Evolutionary conservation across 768 basidiomycete species (phyloP).

Genomic region (Pleurotus pulmonarius): DNA sequence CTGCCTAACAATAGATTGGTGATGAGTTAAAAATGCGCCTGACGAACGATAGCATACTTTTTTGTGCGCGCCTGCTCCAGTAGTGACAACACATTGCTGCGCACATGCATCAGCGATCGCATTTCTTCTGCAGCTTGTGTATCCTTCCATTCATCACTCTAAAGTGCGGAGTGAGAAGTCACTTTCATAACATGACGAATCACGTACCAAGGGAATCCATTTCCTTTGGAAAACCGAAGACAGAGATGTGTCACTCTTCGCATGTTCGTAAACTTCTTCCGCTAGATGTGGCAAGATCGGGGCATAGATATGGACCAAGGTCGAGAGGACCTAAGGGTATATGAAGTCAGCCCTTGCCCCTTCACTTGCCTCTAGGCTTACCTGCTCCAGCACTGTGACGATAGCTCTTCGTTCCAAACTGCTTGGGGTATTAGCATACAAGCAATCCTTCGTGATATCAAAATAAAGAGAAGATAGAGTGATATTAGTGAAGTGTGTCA

Average conservation of each 20-base stretch:
- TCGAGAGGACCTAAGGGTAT: slow-evolving; percentile 53
- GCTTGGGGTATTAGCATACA: slow-evolving; percentile 67
- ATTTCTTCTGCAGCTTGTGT: slow-evolving; percentile 55
- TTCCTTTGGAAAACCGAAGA: slow-evolving; percentile 64
- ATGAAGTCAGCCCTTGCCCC: too few relatives aligned
- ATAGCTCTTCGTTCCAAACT: slow-evolving; percentile 58
- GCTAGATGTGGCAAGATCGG: slow-evolving; percentile 90
- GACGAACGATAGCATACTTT: slow-evolving; percentile 48
- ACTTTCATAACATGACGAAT: too few relatives aligned
- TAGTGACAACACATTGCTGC: slow-evolving; percentile 56
- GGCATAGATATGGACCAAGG: slow-evolving; percentile 68
- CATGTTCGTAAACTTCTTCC: slow-evolving; percentile 73
- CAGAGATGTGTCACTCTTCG: slow-evolving; percentile 21
- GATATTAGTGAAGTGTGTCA: slow-evolving; percentile 76
- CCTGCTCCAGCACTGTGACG: slow-evolving; percentile 69
- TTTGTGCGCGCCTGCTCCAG: slow-evolving; percentile 74
- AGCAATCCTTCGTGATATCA: slow-evolving; percentile 83
- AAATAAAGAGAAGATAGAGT: slow-evolving; percentile 91
- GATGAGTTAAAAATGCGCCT: not conserved
- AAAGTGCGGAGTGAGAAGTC: slow-evolving; percentile 8
- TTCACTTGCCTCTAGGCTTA: slow-evolving; percentile 22
- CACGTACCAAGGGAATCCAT: slow-evolving; percentile 69
- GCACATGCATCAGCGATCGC: slow-evolving; percentile 54
- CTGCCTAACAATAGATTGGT: slow-evolving; percentile 37
- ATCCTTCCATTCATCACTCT: slow-evolving; percentile 67